Conservation (phyloP, 2,329 filamentous ascomycete species). For the Botrytis hyacinthi region DNA sequence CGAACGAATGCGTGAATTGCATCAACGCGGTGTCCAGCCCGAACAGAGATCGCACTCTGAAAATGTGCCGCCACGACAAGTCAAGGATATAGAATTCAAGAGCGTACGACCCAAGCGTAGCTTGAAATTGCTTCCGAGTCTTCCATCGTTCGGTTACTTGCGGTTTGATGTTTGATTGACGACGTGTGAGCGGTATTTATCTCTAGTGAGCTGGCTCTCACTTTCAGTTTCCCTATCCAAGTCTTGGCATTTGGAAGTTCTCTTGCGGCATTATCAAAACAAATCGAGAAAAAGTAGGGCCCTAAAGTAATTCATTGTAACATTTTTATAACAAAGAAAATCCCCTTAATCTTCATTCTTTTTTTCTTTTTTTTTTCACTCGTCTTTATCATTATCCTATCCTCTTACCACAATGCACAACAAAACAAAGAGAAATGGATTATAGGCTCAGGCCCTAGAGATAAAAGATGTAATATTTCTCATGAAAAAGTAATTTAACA, state of each 20-base stretch:
- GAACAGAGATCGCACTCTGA: too few species aligned
- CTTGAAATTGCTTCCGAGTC: not conserved
- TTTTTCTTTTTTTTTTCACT: not conserved
- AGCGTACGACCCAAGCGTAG: not conserved
- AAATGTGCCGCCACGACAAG: not conserved
- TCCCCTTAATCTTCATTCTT: not conserved
- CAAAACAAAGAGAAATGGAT: not conserved
- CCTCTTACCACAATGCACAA: not conserved
- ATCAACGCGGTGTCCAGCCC: too few species aligned
- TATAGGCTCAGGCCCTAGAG: not conserved
- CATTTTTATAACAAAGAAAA: not conserved
- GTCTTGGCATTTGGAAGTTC: not conserved
- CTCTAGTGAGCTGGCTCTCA: not conserved
- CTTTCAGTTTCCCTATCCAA: not conserved
- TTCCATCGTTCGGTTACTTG: not conserved
- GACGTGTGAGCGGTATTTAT: not conserved
- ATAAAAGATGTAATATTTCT: not conserved
- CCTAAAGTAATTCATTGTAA: not conserved
- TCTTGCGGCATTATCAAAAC: not conserved
- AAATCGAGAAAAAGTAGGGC: not conserved
- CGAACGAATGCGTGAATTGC: not conserved
- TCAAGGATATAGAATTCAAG: constrained; percentile 1
- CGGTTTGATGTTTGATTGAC: not conserved
- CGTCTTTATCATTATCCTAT: too few species aligned
- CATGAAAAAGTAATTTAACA: not conserved